Conservation (phyloP, 768 basidiomycete genomes). For the Boletus sensibilis region DNA sequence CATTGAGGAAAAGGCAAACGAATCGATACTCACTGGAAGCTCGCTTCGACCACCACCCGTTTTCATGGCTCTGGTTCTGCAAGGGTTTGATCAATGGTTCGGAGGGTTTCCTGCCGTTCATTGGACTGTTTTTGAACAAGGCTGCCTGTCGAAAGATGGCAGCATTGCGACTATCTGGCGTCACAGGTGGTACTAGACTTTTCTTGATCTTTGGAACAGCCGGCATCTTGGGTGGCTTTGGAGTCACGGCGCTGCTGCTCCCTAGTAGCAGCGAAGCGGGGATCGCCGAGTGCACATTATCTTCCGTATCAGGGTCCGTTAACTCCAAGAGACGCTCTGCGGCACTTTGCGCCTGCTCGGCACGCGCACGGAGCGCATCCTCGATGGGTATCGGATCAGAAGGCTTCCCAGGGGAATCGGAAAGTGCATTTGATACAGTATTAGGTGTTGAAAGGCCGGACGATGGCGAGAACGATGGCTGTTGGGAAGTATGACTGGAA, state of each 20-base stretch:
- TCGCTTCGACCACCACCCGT: slow-evolving; percentile 83
- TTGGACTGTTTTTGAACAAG: slow-evolving; percentile 80
- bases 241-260: slow-evolving; percentile 36
- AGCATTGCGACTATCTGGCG: slow-evolving; percentile 60
- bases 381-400: slow-evolving; percentile 59
- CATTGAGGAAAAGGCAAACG: neutral
- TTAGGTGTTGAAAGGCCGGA: slow-evolving; percentile 51
- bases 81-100: slow-evolving; percentile 69
- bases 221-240: slow-evolving; percentile 40
- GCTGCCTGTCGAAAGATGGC: slow-evolving; percentile 72
- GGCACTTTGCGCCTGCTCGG: slow-evolving; percentile 91
- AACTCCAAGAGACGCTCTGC: slow-evolving; percentile 86
- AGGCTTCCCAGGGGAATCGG: slow-evolving; percentile 49
- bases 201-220: slow-evolving; percentile 34
- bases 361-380: slow-evolving; percentile 81
- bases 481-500: slow-evolving; percentile 40
- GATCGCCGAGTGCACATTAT: slow-evolving; percentile 48
- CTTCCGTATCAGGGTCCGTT: slow-evolving; percentile 74
- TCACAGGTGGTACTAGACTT: slow-evolving; percentile 47
- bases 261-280: slow-evolving; percentile 54
- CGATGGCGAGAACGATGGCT: slow-evolving; percentile 52
- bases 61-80: slow-evolving; percentile 65
- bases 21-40: slow-evolving; percentile 54
- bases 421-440: slow-evolving; percentile 57
- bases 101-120: slow-evolving; percentile 45